These are phyloP conservation scores for Solanum phureja DNA, from an alignment of 257 asterid species.

Conservation along the genomic window DNA sequence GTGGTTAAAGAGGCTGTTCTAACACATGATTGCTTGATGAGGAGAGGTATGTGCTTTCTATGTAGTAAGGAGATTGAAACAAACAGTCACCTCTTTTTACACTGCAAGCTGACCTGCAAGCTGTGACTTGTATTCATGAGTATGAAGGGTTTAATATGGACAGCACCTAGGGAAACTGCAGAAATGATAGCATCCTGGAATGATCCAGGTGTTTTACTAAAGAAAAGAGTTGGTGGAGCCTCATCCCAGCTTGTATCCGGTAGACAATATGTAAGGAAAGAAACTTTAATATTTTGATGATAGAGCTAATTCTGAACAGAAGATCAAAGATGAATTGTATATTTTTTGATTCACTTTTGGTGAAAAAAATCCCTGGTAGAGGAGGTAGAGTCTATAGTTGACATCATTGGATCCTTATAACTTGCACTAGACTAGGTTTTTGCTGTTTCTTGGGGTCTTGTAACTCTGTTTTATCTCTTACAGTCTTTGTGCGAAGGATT, in stretches of 20 bases:
- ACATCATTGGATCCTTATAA: not conserved
- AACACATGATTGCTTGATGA: not conserved
- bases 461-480: not conserved
- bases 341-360: not conserved
- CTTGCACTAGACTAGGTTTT: not conserved
- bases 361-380: not conserved
- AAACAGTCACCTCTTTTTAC: not conserved
- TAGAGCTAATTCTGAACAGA: not conserved
- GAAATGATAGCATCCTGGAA: not conserved
- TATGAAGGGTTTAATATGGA: not conserved
- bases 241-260: not conserved
- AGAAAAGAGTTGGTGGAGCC: not conserved
- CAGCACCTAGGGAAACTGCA: not conserved
- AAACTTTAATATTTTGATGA: not conserved
- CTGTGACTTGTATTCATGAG: not conserved
- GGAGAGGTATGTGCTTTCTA: not conserved
- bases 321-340: not conserved
- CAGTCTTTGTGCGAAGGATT: not conserved
- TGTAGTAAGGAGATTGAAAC: not conserved
- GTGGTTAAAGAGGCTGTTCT: not conserved
- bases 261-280: not conserved
- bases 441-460: not conserved
- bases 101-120: not conserved
- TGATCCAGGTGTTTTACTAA: not conserved
- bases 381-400: not conserved